Conservation (phyloP, 192 early-diverging fungal species). For the Backusella luteola region DNA sequence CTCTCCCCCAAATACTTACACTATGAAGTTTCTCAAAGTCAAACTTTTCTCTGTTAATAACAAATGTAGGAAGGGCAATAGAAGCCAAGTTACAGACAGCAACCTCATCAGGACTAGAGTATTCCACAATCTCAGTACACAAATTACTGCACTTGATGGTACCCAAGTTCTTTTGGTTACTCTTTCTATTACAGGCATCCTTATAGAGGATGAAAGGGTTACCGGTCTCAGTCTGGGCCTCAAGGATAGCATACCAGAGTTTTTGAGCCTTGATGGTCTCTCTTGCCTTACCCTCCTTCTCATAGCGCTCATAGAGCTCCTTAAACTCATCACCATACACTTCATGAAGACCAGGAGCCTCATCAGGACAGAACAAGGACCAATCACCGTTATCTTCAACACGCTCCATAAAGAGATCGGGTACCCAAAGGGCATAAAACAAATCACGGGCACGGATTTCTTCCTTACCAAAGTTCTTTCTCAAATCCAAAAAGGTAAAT, state of each 20-base stretch:
- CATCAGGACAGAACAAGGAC: conserved; percentile 93
- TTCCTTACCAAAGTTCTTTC: conserved; percentile 98
- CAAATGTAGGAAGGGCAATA: conserved; percentile 87
- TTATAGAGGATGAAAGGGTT: conserved; percentile 99
- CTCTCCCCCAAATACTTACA: background rate
- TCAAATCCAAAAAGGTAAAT: conserved; percentile 94
- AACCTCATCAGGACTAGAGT: conserved; percentile 92
- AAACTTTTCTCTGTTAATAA: conserved; percentile 60
- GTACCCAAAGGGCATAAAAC: conserved; percentile 97
- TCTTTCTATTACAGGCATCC: conserved; percentile 99
- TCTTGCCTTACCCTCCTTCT: conserved; percentile 79
- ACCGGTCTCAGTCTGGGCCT: conserved; percentile 96
- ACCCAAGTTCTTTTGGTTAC: conserved; percentile 98
- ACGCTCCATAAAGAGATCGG: conserved; percentile 96
- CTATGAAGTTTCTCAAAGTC: conserved; percentile 83
- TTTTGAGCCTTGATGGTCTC: conserved; percentile 96
- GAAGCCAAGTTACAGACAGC: conserved; percentile 98
- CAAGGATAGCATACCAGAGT: conserved; percentile 95
- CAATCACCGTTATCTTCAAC: conserved; percentile 93
- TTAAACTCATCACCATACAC: conserved; percentile 95
- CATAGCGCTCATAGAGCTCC: conserved; percentile 78
- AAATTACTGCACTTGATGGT: conserved; percentile 99
- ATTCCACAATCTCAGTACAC: conserved; percentile 98
- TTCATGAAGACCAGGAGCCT: conserved; percentile 87
- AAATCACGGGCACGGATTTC: conserved; percentile 95